Evolutionary conservation across 31 red algal species (phyloP).

Genomic region (Odonthalia washingtoniensis): DNA sequence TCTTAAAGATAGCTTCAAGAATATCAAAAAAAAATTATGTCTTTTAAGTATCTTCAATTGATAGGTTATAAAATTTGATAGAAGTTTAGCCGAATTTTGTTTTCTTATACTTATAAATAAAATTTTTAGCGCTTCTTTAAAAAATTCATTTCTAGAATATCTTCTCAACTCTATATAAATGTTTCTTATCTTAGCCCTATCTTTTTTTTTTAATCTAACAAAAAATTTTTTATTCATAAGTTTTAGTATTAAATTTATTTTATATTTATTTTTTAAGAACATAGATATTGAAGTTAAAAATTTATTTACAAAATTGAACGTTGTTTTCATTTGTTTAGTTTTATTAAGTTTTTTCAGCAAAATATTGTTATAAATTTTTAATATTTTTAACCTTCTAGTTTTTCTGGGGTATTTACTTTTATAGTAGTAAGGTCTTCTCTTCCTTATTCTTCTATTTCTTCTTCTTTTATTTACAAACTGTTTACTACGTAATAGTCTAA

Average conservation of each 20-base stretch:
- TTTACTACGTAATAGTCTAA: too few relatives aligned
- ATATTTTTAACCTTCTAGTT: too few relatives aligned
- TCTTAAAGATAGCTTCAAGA: constrained; percentile 6
- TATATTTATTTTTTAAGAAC: constrained; percentile 11
- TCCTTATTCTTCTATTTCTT: constrained; percentile 2
- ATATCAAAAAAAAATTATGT: constrained; percentile 13
- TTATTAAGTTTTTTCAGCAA: not conserved
- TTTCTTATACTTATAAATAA: not conserved
- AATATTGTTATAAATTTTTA: constrained; percentile 14
- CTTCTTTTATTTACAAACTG: constrained; percentile 10
- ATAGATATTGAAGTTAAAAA: not conserved
- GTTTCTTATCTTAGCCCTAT: not conserved
- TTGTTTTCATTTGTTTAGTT: not conserved
- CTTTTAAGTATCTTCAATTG: constrained; percentile 9
- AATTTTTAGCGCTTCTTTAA: constrained; percentile 24
- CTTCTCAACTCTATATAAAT: not conserved
- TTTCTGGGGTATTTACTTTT: too few relatives aligned
- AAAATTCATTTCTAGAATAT: constrained; percentile 33
- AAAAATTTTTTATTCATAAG: not conserved
- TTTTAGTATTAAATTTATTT: constrained; percentile 14
- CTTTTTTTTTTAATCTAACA: constrained; percentile 1
- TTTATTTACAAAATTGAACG: not conserved
- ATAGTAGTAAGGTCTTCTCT: too few relatives aligned
- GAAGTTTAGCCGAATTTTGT: constrained; percentile 11
- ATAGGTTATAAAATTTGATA: not conserved